Conservation (phyloP, 2,329 filamentous ascomycete genomes). For the Aspergillus sp. region DNA sequence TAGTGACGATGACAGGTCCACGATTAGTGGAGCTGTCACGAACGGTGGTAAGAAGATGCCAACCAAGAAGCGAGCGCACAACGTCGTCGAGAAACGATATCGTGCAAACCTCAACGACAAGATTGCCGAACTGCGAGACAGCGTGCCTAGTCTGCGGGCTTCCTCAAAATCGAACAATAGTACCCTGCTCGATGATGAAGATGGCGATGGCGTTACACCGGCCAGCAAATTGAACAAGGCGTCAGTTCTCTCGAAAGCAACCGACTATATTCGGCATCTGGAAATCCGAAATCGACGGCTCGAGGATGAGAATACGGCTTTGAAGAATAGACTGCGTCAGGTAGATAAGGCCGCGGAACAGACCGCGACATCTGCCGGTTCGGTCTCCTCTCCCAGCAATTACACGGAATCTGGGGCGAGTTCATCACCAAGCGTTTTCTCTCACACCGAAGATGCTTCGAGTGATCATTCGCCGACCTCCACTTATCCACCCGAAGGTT, state of each 20-base stretch:
- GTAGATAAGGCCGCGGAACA: slow-evolving; percentile 55
- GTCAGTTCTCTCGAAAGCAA: slow-evolving; percentile 91
- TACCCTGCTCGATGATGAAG: slow-evolving; percentile 48
- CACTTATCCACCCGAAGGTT: slow-evolving; percentile 32
- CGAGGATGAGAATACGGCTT: slow-evolving; percentile 67
- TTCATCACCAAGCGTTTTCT: slow-evolving; percentile 35
- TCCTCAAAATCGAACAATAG: slow-evolving; percentile 56
- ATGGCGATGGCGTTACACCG: slow-evolving; percentile 73
- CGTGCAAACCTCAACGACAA: slow-evolving; percentile 96
- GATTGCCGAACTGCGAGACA: slow-evolving; percentile 84
- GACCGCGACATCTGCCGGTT: slow-evolving; percentile 28
- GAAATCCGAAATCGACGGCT: slow-evolving; percentile 83
- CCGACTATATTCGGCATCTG: slow-evolving; percentile 88
- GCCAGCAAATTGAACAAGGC: slow-evolving; percentile 96
- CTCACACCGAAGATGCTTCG: slow-evolving; percentile 29
- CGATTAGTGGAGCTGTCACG: slow-evolving; percentile 21
- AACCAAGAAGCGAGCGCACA: slow-evolving; percentile 89
- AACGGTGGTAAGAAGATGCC: slow-evolving; percentile 45
- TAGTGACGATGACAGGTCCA: slow-evolving; percentile 39
- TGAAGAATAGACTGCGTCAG: slow-evolving; percentile 74
- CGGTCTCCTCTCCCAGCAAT: slow-evolving; percentile 35
- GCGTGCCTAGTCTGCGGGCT: slow-evolving; percentile 79
- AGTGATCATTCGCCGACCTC: slow-evolving; percentile 25
- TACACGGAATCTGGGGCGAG: slow-evolving; percentile 29
- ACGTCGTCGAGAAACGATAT: slow-evolving; percentile 97